These are phyloP conservation scores for Emergomyces orientalis DNA, from an alignment of 2,329 filamentous ascomycete species.

Conservation along the genomic window DNA sequence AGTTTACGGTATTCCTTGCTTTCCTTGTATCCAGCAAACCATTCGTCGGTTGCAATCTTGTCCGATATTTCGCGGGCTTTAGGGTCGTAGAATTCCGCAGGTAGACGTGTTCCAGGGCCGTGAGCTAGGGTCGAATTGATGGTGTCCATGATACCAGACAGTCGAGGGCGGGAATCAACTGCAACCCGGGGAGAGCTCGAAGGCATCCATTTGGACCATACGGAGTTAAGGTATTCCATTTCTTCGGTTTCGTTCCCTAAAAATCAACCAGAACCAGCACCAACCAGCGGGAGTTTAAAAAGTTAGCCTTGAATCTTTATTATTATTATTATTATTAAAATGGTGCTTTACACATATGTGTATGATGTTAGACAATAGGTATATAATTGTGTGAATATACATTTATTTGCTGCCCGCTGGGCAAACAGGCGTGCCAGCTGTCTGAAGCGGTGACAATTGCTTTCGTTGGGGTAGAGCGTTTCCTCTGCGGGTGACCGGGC, in stretches of 20 bases:
- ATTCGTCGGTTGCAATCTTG: slow-evolving; percentile 74
- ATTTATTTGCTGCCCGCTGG: slow-evolving; percentile 58
- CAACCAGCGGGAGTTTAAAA: neutral
- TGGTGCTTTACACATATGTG: neutral
- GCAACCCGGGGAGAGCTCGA: slow-evolving; percentile 57
- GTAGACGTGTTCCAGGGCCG: slow-evolving; percentile 66
- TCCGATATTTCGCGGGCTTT: slow-evolving; percentile 61
- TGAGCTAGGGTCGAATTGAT: slow-evolving; percentile 84
- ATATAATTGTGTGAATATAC: slow-evolving; percentile 28
- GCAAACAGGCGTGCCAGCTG: slow-evolving; percentile 62
- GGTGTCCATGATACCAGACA: slow-evolving; percentile 89
- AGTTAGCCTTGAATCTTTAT: neutral
- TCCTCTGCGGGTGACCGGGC: slow-evolving; percentile 58
- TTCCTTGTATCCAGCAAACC: slow-evolving; percentile 81
- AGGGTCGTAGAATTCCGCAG: slow-evolving; percentile 76
- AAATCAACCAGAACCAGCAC: neutral
- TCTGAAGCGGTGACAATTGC: slow-evolving; percentile 62
- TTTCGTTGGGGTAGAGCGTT: slow-evolving; percentile 71
- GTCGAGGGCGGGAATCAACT: slow-evolving; percentile 72
- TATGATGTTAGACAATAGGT: neutral
- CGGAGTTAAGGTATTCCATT: slow-evolving; percentile 70
- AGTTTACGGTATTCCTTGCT: slow-evolving; percentile 78
- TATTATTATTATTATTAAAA: neutral
- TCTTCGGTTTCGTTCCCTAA: slow-evolving; percentile 61
- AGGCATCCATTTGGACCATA: slow-evolving; percentile 81